Conservation (phyloP, 1,139 yeast species). For the Groenewaldozyma auringiensis region DNA sequence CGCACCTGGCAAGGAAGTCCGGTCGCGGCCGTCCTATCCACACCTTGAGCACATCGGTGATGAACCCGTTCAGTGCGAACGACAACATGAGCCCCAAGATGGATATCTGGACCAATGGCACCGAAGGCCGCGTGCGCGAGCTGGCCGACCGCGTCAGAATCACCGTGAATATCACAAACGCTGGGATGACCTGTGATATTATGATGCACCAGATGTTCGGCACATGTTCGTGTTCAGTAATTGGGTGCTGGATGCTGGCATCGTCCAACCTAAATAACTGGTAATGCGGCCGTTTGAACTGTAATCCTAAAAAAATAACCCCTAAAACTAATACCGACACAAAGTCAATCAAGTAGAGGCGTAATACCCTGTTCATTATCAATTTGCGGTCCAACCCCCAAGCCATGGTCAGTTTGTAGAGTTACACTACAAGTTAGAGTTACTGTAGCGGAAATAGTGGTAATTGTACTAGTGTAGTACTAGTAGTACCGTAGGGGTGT, state of each 20-base stretch:
- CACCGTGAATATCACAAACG: slow-evolving; percentile 26
- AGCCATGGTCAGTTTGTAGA: too few species aligned
- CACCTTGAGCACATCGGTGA: slow-evolving; percentile 54
- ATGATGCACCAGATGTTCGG: slow-evolving; percentile 29
- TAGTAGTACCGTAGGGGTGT: too few species aligned
- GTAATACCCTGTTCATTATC: slow-evolving; percentile 5
- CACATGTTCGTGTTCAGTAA: slow-evolving; percentile 45
- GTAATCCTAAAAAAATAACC: slow-evolving; percentile 18
- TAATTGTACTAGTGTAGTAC: too few species aligned
- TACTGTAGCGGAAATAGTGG: too few species aligned
- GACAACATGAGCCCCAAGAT: slow-evolving; percentile 40
- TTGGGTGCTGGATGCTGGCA: slow-evolving; percentile 44
- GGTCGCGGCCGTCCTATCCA: slow-evolving; percentile 81
- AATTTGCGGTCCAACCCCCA: slow-evolving; percentile 2
- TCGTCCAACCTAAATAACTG: slow-evolving; percentile 29
- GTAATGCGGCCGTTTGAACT: slow-evolving; percentile 25
- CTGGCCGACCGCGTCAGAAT: slow-evolving; percentile 20
- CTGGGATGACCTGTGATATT: slow-evolving; percentile 28
- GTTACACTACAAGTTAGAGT: too few species aligned
- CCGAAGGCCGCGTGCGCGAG: slow-evolving; percentile 8
- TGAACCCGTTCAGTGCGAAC: slow-evolving; percentile 36
- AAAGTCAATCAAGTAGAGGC: slow-evolving; percentile 20
- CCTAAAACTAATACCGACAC: slow-evolving; percentile 16
- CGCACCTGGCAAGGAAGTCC: slow-evolving; percentile 66
- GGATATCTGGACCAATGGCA: slow-evolving; percentile 33